Base-by-base conservation (phyloP, 306 rosid genomes). In the Purshia tridentata region DNA sequence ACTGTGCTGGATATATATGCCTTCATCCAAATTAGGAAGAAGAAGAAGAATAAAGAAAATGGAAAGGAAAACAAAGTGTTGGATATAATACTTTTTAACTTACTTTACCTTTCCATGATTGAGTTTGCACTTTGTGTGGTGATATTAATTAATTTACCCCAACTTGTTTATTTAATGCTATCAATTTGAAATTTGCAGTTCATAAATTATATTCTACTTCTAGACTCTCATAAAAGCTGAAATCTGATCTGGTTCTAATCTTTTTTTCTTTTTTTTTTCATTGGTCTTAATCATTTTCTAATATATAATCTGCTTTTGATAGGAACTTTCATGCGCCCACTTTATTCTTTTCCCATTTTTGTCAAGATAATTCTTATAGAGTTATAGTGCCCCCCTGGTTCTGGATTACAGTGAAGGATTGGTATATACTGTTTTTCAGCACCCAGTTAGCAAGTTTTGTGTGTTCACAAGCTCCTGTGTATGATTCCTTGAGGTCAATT, bases 271-370 rank as follows among this genome's bases (percentile, higher is more conserved):
- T 20, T 4, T 45, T 65, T 65, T 66, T 67, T 37, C 65, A 16
- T 45, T 29, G 35, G 35, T 29, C 35, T 29, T 29, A 56, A 48
- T 68, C 50, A 52, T 72, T 48, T 70, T 62, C 52, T 13, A 42
- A 72, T 71, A 70, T 56, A 52, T 67, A 9, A 62, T 61, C 56
- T 72, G 56, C 49, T 60, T 76, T 60, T 49, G 50, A 41, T 53
- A 44, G 52, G 72, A 63, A 71, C 78, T 81, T 76, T 72, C 74
- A 68, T 37, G 16, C 12, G n/a, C 40, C 65, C 47, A 12, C 74
- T 82, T 78, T 74, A 74, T 78, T 81, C 80, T 57, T 73, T 73
- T 74, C 80, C 78, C 82, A 64, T 69, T 60, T 77, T 77, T 73
- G 76, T 74, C 80, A 56, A 73, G 77, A 65, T 65, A 56, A 45